Evolutionary conservation across 306 rosid genomes (phyloP).

Genomic region (Prunus mongolica): DNA sequence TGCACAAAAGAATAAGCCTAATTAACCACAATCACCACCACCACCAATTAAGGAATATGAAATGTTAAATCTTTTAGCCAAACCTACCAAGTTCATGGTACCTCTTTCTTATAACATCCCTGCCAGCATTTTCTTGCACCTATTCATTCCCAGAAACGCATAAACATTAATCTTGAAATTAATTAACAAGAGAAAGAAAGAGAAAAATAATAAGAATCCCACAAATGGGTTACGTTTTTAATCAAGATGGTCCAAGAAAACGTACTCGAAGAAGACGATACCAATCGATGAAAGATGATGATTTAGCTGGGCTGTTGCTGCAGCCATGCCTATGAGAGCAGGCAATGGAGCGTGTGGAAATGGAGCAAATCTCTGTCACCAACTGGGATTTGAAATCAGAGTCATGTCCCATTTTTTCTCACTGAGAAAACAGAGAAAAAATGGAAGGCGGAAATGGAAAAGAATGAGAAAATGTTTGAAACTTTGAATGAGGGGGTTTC

Average conservation of each 20-base stretch:
- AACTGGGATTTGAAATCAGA: conserved; percentile 60
- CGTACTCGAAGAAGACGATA: conserved; percentile 81
- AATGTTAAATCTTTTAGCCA: neutral
- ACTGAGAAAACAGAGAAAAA: neutral
- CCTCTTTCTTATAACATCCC: conserved; percentile 54
- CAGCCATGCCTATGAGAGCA: conserved; percentile 56
- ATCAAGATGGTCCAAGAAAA: conserved; percentile 8
- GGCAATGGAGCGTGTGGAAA: conserved; percentile 42
- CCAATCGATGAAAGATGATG: conserved; percentile 67
- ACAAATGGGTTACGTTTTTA: neutral
- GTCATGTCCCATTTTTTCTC: conserved; percentile 42
- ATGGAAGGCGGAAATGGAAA: conserved; percentile 9
- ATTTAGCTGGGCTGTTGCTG: conserved; percentile 23
- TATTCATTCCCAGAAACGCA: conserved; percentile 25
- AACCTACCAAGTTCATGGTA: conserved; percentile 84
- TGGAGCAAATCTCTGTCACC: conserved; percentile 67
- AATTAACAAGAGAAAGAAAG: neutral
- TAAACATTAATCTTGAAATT: neutral
- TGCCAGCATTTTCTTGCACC: conserved; percentile 72
- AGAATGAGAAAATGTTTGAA: conserved; percentile 21
- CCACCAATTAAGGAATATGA: neutral
- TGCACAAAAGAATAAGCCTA: conserved; percentile 22
- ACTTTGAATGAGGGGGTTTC: neutral
- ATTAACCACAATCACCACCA: neutral
- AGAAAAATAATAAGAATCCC: neutral